Evolutionary conservation across 1,139 yeast species (phyloP), one percentile per base, ranked within the genome.

Genomic region (Taiozyma sp.): DNA sequence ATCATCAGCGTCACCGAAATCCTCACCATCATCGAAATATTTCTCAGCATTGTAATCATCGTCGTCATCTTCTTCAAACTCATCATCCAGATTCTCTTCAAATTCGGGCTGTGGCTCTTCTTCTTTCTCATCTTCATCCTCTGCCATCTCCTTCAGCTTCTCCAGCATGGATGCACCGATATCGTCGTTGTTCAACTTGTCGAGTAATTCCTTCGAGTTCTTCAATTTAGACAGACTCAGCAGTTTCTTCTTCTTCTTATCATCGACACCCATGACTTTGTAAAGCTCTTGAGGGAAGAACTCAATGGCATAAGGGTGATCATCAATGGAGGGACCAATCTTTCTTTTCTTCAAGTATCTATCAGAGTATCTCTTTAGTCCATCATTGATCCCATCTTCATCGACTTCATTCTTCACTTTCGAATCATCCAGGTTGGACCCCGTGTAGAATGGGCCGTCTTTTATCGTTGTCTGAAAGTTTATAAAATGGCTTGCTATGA

Each of bases 271-370:
- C 86, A 86, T 82, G 34, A 85, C 88, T 28, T 77, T 70, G 59
- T 87, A 84, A 52, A 93, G 72, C 65, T 93, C 98, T 28, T 73
- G 75, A 1, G 98, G 98, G 67, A 91, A 88, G 55, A 86, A 76
- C 51, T 79, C 81, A 29, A 79, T 60, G 54, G 78, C 77, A 64
- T 85, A 89, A 1, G 97, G 96, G 68, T 88, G 95, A 52, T 88
- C 95, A 57, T 85, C 86, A 19, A 87, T 79, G 4, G 95, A 83
- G 50, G 85, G 76, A 1, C 93, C 93, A n/a, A 84, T 77, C 61
- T 80, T 84, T 51, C 88, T 79, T 56, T 81, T 83, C 63, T 85
- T 85, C 58, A 85, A 75, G 65, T 85, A 88, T 62, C 74, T 76
- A 65, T 88, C 96, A 4, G 90, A 79, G 63, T 85, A 86, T 60